Evolutionary conservation across 805 yeast genomes (phyloP).

Genomic region (Yamadazyma laniorum): DNA sequence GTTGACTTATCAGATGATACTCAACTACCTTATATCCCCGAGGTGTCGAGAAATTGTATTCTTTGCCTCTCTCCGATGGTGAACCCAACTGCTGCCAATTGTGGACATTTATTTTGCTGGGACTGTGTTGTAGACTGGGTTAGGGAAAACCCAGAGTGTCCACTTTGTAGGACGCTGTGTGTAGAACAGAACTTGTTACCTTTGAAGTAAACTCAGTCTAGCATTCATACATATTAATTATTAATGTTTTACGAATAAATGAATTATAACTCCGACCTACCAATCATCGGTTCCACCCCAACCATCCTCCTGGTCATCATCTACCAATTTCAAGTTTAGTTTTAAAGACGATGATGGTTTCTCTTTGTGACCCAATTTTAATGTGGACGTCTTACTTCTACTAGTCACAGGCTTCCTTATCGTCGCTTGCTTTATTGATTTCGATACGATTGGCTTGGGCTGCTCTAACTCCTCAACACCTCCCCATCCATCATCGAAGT

Average conservation of each 20-base stretch:
- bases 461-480: slow-evolving; percentile 8
- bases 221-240: not conserved
- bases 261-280: slow-evolving; percentile 12
- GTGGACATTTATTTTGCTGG: slow-evolving; percentile 97
- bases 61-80: slow-evolving; percentile 78
- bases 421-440: not conserved
- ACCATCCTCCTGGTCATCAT: slow-evolving; percentile 27
- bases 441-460: slow-evolving; percentile 3
- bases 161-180: slow-evolving; percentile 77
- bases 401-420: slow-evolving; percentile 3
- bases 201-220: slow-evolving; percentile 30
- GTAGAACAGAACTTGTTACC: slow-evolving; percentile 63
- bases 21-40: slow-evolving; percentile 66
- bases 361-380: slow-evolving; percentile 23
- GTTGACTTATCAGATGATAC: slow-evolving; percentile 54
- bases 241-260: not conserved
- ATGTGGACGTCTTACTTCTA: slow-evolving; percentile 15
- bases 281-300: slow-evolving; percentile 28
- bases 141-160: slow-evolving; percentile 84
- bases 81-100: slow-evolving; percentile 80
- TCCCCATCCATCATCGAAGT: slow-evolving; percentile 30
- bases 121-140: slow-evolving; percentile 86
- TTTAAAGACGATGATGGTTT: slow-evolving; percentile 24
- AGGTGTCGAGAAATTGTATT: slow-evolving; percentile 72
- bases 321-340: slow-evolving; percentile 24